Base-by-base conservation (phyloP, 1,284 basidiomycete species). In the Ganoderma lucidum region DNA sequence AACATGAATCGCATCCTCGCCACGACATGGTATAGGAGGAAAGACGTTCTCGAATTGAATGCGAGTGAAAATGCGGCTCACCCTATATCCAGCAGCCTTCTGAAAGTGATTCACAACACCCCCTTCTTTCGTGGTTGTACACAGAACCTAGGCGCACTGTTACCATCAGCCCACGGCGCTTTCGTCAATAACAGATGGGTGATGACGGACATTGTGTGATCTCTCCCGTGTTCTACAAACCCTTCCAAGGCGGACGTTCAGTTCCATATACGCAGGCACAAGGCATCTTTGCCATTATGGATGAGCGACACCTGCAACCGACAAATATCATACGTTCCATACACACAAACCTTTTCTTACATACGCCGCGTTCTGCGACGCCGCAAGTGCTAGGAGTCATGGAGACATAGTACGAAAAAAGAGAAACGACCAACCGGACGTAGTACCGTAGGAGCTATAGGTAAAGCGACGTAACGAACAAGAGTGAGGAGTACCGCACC, bases 361-460 rank as follows among this genome's bases (percentile, higher is more conserved):
- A 42, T 61, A 28, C 9, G 39, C 59, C 23, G 15, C 23, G 23
- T 42, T 17, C 15, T 42, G 41, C 39, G 37, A 61, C 59, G 59
- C 59, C 14, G 23, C 39, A 8, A 42, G 39, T 30, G 59, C 59
- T 61, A 61, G 39, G 19, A n/a, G 59, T 44, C 59, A 23, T 14
- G 62, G 53, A 28, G 15, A 53, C 62, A 55, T 53, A 14, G 14
- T 63, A 70, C 59, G 65, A 56, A 45, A 51, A 69, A 51, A 66
- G 64, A 70, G 69, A 74, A 63, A 75, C 65, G 73, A 78, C 77
- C 75, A 73, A 78, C 77, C 77, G 77, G 76, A 77, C 75, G 75
- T 62, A 67, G 63, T 70, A 69, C 35, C 63, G 68, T 75, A 67
- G 70, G 60, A 45, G 69, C 64, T 71, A 75, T 66, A 39, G 65